phyloP scores from a whole-genome alignment of 169 alveolate genomes.

The Babesia divergens region DNA sequence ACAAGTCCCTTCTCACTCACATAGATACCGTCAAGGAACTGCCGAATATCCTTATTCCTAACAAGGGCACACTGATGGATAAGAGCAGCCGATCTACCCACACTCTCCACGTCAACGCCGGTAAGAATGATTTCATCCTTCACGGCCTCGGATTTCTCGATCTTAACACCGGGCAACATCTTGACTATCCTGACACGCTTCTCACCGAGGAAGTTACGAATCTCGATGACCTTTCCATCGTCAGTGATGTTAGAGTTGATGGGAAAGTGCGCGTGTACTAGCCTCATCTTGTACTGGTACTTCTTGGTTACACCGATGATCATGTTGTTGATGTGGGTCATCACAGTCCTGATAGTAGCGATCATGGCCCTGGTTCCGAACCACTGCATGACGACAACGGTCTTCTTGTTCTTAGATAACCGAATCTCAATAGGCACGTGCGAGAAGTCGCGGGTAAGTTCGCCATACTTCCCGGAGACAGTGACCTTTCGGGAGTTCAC shows the following conservation, averaged over 20 bases:
- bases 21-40: constrained; percentile 99
- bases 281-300: constrained; percentile 98
- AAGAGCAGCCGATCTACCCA: constrained; percentile 96
- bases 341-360: constrained; percentile 93
- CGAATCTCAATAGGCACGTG: constrained; percentile 94
- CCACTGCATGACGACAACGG: constrained; percentile 91
- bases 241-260: constrained; percentile 93
- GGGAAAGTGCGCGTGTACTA: constrained; percentile 99
- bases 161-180: constrained; percentile 91
- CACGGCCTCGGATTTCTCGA: constrained; percentile 88
- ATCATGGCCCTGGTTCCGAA: constrained; percentile 90
- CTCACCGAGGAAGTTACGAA: constrained; percentile 99
- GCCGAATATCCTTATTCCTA: constrained; percentile 97
- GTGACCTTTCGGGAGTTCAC: constrained; percentile 92
- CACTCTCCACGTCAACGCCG: constrained; percentile 96
- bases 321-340: constrained; percentile 95
- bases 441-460: constrained; percentile 89
- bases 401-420: constrained; percentile 85
- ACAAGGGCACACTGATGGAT: constrained; percentile 96
- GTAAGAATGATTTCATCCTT: constrained; percentile 96
- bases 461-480: constrained; percentile 97
- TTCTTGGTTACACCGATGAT: constrained; percentile 95
- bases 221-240: constrained; percentile 93
- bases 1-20: constrained; percentile 93
- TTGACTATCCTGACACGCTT: constrained; percentile 92